Conservation (phyloP, 73 alveolate species). For the Paramecium pentaurelia region DNA sequence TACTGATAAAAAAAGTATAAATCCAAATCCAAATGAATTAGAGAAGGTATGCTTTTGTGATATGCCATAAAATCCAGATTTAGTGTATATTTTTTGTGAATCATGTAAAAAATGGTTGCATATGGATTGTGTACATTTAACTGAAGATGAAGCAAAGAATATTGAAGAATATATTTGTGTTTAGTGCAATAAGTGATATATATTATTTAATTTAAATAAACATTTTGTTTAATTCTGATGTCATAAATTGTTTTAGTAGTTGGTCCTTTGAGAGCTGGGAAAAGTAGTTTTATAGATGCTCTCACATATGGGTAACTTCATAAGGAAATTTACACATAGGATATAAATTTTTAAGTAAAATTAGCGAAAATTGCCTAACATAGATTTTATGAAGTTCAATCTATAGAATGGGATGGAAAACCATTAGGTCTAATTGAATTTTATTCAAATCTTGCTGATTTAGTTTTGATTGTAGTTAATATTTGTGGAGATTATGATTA, state of each 20-base stretch:
- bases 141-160: not conserved
- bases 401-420: not conserved
- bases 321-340: not conserved
- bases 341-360: not conserved
- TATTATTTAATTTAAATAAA: not conserved
- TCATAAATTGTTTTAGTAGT: not conserved
- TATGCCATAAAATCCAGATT: not conserved
- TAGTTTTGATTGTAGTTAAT: not conserved
- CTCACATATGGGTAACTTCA: not conserved
- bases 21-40: not conserved
- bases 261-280: not conserved
- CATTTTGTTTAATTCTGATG: conserved; percentile 7
- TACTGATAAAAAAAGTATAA: not conserved
- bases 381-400: not conserved
- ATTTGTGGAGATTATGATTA: not conserved
- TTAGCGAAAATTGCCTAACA: not conserved
- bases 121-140: not conserved
- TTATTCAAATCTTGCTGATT: not conserved
- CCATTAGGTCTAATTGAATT: not conserved
- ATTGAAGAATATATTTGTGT: not conserved
- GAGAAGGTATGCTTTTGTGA: not conserved
- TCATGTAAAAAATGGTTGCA: not conserved
- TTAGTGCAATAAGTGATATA: not conserved
- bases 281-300: not conserved
- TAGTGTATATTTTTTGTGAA: not conserved